Conservation (phyloP, 1,139 yeast species). For the Lipomyces yarrowii region DNA sequence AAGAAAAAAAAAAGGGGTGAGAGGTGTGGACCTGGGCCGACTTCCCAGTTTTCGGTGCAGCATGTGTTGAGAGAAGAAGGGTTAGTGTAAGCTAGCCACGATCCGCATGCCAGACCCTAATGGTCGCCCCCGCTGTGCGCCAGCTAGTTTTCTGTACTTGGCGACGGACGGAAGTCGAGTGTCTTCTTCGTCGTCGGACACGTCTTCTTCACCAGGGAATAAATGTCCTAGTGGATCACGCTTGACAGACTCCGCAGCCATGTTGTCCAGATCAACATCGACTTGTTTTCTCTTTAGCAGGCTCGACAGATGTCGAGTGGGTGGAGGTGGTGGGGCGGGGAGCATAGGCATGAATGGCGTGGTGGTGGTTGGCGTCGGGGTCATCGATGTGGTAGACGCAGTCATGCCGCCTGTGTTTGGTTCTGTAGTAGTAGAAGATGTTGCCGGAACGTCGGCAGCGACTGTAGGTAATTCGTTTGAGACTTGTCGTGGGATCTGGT, state of each 20-base stretch:
- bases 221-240: slow-evolving; percentile 40
- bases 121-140: slow-evolving; percentile 14
- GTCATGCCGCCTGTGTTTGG: slow-evolving; percentile 1
- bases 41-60: neutral
- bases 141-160: slow-evolving; percentile 23
- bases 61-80: neutral
- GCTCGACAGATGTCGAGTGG: slow-evolving; percentile 16
- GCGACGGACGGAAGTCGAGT: slow-evolving; percentile 24
- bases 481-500: slow-evolving; percentile 27
- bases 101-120: slow-evolving; percentile 27
- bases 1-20: slow-evolving; percentile 1
- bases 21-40: neutral
- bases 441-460: neutral
- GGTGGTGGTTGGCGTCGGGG: neutral
- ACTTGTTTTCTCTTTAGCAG: slow-evolving; percentile 25
- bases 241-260: slow-evolving; percentile 40
- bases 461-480: neutral
- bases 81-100: slow-evolving; percentile 17
- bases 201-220: slow-evolving; percentile 42
- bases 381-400: slow-evolving; percentile 3
- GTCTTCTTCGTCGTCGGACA: slow-evolving; percentile 19
- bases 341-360: neutral
- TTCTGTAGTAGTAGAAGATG: neutral
- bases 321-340: slow-evolving; percentile 15
- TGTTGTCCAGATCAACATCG: slow-evolving; percentile 32